Evolutionary conservation across 768 basidiomycete species (phyloP).

Genomic region (Fomitopsis pulvina): DNA sequence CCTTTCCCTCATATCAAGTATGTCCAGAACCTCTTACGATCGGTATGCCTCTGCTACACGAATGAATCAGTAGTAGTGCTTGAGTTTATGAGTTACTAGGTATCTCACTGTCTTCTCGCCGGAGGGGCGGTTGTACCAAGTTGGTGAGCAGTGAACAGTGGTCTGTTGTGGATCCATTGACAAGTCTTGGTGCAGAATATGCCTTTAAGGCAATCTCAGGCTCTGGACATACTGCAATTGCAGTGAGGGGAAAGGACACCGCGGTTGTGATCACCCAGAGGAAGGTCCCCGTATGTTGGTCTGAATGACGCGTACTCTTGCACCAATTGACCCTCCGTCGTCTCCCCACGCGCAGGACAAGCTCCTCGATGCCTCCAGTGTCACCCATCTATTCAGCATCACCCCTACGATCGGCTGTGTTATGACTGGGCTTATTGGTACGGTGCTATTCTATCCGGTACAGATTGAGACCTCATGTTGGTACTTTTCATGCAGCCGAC

Average conservation of each 20-base stretch:
- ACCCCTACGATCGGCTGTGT: conserved; percentile 97
- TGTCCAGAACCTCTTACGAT: conserved; percentile 95
- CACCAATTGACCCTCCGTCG: neutral
- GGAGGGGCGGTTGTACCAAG: conserved; percentile 97
- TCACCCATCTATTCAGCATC: conserved; percentile 94
- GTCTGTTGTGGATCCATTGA: neutral
- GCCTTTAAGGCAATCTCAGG: conserved; percentile 99
- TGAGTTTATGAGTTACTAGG: conserved; percentile 41
- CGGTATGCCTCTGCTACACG: conserved; percentile 36
- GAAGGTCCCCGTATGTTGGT: conserved; percentile 83
- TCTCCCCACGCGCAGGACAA: conserved; percentile 89
- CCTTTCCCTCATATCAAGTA: conserved; percentile 23
- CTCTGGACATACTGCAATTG: conserved; percentile 89
- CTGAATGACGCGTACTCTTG: neutral
- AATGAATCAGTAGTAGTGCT: too few species aligned
- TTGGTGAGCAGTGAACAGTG: conserved; percentile 45
- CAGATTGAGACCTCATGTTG: neutral
- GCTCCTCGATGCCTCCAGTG: conserved; percentile 87
- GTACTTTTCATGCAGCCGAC: conserved; percentile 63
- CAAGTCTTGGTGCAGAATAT: conserved; percentile 58
- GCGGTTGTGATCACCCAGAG: conserved; percentile 96
- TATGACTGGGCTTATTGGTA: conserved; percentile 95
- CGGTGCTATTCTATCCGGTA: neutral
- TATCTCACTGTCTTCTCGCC: conserved; percentile 97
- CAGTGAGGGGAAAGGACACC: conserved; percentile 92